Percentiles rank a stretch among this genome's conserved stretches.
Conservation (phyloP, 208 protist genomes). For the Tritrichomonas foetus region DNA sequence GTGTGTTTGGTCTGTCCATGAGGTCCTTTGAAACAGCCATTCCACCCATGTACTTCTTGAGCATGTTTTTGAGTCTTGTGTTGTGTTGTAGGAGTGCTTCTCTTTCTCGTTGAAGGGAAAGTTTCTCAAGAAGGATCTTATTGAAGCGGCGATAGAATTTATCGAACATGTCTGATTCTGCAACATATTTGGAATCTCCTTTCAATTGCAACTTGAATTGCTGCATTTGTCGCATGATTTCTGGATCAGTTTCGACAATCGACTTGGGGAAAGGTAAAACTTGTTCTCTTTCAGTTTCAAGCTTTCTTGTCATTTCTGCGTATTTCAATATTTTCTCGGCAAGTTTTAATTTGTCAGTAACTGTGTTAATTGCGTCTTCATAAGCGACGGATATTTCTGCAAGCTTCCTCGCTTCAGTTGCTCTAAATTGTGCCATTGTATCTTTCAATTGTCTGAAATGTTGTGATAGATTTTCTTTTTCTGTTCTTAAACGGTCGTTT, state of each 20-base stretch:
- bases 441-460: slow-evolving; percentile 5
- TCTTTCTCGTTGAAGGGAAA: background rate
- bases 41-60: slow-evolving; percentile 26
- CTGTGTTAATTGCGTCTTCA: background rate
- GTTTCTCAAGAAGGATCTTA: background rate
- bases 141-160: slow-evolving; percentile 18
- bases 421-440: background rate
- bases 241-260: slow-evolving; percentile 27
- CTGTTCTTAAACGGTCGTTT: background rate
- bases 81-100: background rate
- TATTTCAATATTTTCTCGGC: slow-evolving; percentile 33
- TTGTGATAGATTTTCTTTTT: background rate
- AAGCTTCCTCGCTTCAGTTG: background rate
- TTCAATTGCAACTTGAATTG: slow-evolving; percentile 22
- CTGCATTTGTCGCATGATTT: background rate
- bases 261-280: background rate
- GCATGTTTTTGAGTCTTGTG: background rate
- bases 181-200: slow-evolving; percentile 36
- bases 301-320: slow-evolving; percentile 7
- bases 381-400: background rate
- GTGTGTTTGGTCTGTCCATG: background rate
- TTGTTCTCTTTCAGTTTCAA: slow-evolving; percentile 28
- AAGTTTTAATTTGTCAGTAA: background rate
- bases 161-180: slow-evolving; percentile 17
- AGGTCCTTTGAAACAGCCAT: background rate